phyloP scores from a whole-genome alignment of 208 protist species.

The Leishmania arabica region DNA sequence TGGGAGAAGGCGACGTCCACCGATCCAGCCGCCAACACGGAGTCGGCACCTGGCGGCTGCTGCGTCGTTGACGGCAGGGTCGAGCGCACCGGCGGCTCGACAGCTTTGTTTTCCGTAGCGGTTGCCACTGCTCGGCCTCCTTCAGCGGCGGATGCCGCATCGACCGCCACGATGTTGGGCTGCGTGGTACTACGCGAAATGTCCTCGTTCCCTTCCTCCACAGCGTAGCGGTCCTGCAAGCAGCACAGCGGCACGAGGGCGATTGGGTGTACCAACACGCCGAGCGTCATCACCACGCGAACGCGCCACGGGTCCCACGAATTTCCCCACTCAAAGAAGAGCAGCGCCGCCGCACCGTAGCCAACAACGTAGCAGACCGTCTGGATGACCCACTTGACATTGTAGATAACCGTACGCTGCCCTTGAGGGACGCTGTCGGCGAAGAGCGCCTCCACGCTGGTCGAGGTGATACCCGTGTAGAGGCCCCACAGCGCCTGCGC shows the following conservation, averaged over 20 bases:
- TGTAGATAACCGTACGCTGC: conserved; percentile 52
- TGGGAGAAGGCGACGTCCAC: not conserved
- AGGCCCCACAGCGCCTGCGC: conserved; percentile 49
- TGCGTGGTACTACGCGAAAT: not conserved
- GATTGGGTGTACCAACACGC: conserved; percentile 21
- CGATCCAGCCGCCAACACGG: not conserved
- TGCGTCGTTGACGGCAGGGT: not conserved
- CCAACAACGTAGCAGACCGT: conserved; percentile 59
- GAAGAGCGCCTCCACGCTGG: conserved; percentile 62
- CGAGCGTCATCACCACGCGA: conserved; percentile 33
- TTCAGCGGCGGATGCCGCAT: not conserved
- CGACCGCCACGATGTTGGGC: not conserved
- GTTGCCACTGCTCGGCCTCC: not conserved
- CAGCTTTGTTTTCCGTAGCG: not conserved
- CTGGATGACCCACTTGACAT: conserved; percentile 74
- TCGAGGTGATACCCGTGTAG: conserved; percentile 45
- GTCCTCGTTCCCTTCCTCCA: conserved; percentile 1
- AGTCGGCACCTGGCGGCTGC: not conserved
- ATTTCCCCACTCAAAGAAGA: conserved; percentile 46
- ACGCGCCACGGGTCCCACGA: conserved; percentile 36
- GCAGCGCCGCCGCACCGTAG: conserved; percentile 34
- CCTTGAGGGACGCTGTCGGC: conserved; percentile 56
- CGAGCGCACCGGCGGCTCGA: not conserved
- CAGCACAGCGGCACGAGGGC: conserved; percentile 28
- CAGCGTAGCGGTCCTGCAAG: conserved; percentile 28